These are phyloP conservation scores for Garcia nutans DNA, from an alignment of 345 rosid species.

Conservation along the genomic window DNA sequence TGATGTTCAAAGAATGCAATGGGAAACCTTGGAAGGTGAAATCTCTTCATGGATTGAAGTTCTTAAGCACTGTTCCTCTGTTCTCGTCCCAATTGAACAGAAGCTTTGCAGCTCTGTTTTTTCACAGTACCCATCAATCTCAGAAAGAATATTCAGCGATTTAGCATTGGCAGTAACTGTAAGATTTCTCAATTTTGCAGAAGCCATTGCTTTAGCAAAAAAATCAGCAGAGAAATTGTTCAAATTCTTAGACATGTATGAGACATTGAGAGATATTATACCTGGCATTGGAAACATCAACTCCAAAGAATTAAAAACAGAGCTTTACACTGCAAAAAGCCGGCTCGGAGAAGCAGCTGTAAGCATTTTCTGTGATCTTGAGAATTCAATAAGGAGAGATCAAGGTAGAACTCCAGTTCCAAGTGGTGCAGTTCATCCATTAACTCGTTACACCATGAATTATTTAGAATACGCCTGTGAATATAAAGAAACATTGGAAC, in stretches of 20 bases:
- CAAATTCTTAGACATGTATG: slow-evolving; percentile 30
- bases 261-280: slow-evolving; percentile 15
- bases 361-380: slow-evolving; percentile 22
- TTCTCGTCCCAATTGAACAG: slow-evolving; percentile 15
- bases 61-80: slow-evolving; percentile 16
- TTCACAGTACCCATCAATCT: slow-evolving; percentile 5
- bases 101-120: slow-evolving; percentile 19
- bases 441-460: slow-evolving; percentile 34
- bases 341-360: slow-evolving; percentile 25
- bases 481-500: slow-evolving; percentile 21
- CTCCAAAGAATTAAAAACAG: slow-evolving; percentile 10
- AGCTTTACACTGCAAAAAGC: slow-evolving; percentile 4
- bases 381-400: slow-evolving; percentile 26
- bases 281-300: slow-evolving; percentile 1
- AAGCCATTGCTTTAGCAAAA: slow-evolving; percentile 16
- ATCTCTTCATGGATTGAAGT: slow-evolving; percentile 12
- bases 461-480: slow-evolving; percentile 28
- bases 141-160: slow-evolving; percentile 7
- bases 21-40: slow-evolving; percentile 24
- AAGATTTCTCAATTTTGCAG: slow-evolving; percentile 25
- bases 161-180: slow-evolving; percentile 3
- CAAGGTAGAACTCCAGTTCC: slow-evolving; percentile 22
- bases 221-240: slow-evolving; percentile 29
- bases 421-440: slow-evolving; percentile 29
- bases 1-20: slow-evolving; percentile 21